Percentiles rank a stretch among this genome's conserved stretches.
These are phyloP conservation scores for Fraxinus xanthoxyloides DNA, from an alignment of 305 asterid genomes.

Conservation along the genomic window DNA sequence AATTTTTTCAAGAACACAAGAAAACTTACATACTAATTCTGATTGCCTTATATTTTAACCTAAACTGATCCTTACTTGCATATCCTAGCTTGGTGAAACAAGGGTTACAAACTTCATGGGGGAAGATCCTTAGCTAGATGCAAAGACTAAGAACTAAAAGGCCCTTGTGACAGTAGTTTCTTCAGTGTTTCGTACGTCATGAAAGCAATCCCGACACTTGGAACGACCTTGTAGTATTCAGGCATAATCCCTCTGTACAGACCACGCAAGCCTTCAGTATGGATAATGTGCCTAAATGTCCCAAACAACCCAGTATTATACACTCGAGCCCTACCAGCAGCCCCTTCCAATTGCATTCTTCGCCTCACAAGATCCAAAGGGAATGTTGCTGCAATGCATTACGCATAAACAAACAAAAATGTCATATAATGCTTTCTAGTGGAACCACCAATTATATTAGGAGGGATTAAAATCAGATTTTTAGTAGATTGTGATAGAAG, in stretches of 20 bases:
- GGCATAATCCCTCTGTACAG: conserved; percentile 74
- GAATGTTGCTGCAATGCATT: conserved; percentile 49
- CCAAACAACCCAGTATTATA: conserved; percentile 57
- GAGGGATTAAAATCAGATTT: too few relatives aligned
- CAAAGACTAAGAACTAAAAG: conserved; percentile 22
- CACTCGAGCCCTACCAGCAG: conserved; percentile 58
- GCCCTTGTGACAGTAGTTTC: conserved; percentile 48
- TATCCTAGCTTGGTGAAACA: not conserved
- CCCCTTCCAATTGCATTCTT: conserved; percentile 77
- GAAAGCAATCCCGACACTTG: conserved; percentile 67
- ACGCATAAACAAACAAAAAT: not conserved
- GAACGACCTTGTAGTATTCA: conserved; percentile 69
- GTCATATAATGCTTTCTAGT: not conserved
- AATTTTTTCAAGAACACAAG: not conserved
- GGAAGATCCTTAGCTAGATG: not conserved
- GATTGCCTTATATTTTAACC: conserved; percentile 23
- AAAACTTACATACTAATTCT: conserved; percentile 25
- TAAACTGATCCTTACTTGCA: conserved; percentile 34
- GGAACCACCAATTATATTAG: not conserved
- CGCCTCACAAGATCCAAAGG: conserved; percentile 77
- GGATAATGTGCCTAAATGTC: conserved; percentile 51
- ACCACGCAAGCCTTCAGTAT: conserved; percentile 55
- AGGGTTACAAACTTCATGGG: not conserved
- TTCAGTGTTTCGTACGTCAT: conserved; percentile 71
- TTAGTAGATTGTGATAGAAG: too few relatives aligned